Conservation (phyloP, 169 alveolate species). For the Theileria orientalis region DNA sequence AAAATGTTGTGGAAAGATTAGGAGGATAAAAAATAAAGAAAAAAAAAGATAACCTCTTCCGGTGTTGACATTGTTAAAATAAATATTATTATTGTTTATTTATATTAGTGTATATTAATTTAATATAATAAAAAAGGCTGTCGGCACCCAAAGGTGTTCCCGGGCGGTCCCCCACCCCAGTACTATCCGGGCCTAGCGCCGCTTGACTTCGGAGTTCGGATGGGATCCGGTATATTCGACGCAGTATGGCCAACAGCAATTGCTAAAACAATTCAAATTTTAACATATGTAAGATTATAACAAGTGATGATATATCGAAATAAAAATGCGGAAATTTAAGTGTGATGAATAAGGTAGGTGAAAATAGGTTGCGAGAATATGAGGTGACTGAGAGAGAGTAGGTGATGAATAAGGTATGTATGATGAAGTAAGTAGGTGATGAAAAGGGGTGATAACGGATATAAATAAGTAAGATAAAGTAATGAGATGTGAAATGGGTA, state of each 20-base stretch:
- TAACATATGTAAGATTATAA: background rate
- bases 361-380: no score
- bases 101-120: background rate
- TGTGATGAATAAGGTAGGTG: no score
- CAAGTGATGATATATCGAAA: no score
- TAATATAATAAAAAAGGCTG: constrained; percentile 35
- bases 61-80: no score
- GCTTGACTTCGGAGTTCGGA: constrained; percentile 92
- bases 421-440: no score
- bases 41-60: background rate
- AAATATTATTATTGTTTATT: background rate
- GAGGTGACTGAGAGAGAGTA: no score
- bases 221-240: constrained; percentile 89
- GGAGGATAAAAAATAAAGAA: background rate
- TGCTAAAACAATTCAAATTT: background rate
- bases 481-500: no score
- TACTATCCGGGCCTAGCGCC: constrained; percentile 90
- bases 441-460: no score
- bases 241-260: constrained; percentile 87
- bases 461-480: no score
- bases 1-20: background rate
- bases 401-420: no score
- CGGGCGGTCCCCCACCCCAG: constrained; percentile 87
- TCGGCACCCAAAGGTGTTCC: constrained; percentile 75
- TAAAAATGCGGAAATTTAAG: no score